Conservation (phyloP, 371 early-diverging fungal genomes). For the Mucor velutinosus region DNA sequence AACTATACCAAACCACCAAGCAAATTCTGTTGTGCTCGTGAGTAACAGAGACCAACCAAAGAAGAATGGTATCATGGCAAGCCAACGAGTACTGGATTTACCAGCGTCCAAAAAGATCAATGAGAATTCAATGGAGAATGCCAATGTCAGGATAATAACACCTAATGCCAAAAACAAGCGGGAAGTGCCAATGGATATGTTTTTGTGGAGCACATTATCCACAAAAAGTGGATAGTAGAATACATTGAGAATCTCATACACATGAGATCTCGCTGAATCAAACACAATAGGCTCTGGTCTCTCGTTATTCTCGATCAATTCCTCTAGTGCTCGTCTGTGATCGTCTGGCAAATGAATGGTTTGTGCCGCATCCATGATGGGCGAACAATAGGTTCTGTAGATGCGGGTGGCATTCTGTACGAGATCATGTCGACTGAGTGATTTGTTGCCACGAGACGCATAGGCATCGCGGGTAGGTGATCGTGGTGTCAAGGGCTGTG, state of each 20-base stretch:
- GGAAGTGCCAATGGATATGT: conserved; percentile 25
- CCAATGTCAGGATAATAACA: conserved; percentile 34
- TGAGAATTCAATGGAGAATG: conserved; percentile 41
- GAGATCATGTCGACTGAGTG: conserved; percentile 39
- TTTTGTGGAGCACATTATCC: conserved; percentile 41
- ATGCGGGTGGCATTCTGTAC: conserved; percentile 49
- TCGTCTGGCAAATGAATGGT: conserved; percentile 50
- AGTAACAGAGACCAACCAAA: conserved; percentile 41
- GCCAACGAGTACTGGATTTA: conserved; percentile 30
- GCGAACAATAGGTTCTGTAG: conserved; percentile 44
- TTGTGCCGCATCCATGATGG: conserved; percentile 39
- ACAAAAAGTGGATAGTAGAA: conserved; percentile 54
- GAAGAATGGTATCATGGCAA: conserved; percentile 43
- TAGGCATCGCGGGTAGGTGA: conserved; percentile 17
- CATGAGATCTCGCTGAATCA: conserved; percentile 47
- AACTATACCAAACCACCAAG: conserved; percentile 48
- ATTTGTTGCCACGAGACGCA: conserved; percentile 35
- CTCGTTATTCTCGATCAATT: conserved; percentile 41
- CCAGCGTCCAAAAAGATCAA: conserved; percentile 42
- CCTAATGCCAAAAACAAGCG: conserved; percentile 29
- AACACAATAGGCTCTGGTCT: conserved; percentile 52
- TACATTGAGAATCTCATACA: conserved; percentile 52
- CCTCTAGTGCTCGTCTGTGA: conserved; percentile 43
- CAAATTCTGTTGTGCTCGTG: conserved; percentile 42
- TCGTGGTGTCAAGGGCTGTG: conserved; percentile 15